phyloP scores from a whole-genome alignment of 805 yeast species.

The Myxozyma neglecta region DNA sequence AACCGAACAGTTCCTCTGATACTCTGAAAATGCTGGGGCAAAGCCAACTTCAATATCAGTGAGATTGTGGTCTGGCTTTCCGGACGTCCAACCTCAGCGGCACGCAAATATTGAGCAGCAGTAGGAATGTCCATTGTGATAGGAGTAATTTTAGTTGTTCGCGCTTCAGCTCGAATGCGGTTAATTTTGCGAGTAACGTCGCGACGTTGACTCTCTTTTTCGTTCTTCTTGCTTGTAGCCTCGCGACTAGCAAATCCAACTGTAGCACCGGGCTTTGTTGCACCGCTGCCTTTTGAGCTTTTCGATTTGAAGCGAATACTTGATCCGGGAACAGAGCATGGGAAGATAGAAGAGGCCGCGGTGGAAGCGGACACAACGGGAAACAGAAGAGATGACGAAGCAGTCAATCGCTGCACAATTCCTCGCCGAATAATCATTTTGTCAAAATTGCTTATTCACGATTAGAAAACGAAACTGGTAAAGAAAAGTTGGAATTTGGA shows the following conservation, averaged over 20 bases:
- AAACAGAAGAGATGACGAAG: neutral
- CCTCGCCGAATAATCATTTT: constrained; percentile 10
- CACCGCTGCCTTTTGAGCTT: neutral
- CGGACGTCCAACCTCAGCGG: constrained; percentile 87
- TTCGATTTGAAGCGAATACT: constrained; percentile 4
- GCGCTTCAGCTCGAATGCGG: constrained; percentile 42
- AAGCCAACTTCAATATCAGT: constrained; percentile 61
- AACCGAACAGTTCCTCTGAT: constrained; percentile 68
- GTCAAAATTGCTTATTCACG: neutral
- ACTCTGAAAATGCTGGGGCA: constrained; percentile 76
- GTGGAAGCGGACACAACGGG: neutral
- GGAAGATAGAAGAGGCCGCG: neutral
- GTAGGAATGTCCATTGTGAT: constrained; percentile 63
- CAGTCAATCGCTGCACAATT: neutral
- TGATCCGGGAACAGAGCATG: neutral
- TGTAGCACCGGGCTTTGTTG: neutral
- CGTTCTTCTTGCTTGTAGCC: constrained; percentile 8
- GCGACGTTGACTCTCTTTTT: constrained; percentile 36
- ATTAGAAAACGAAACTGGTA: neutral
- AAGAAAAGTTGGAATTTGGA: neutral
- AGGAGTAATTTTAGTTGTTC: constrained; percentile 52
- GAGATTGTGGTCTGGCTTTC: constrained; percentile 67
- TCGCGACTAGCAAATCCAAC: neutral
- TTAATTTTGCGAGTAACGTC: constrained; percentile 34
- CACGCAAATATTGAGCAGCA: constrained; percentile 73